Evolutionary conservation across 495 filamentous ascomycete species (phyloP).

Genomic region (Penicillium bovifimosum): DNA sequence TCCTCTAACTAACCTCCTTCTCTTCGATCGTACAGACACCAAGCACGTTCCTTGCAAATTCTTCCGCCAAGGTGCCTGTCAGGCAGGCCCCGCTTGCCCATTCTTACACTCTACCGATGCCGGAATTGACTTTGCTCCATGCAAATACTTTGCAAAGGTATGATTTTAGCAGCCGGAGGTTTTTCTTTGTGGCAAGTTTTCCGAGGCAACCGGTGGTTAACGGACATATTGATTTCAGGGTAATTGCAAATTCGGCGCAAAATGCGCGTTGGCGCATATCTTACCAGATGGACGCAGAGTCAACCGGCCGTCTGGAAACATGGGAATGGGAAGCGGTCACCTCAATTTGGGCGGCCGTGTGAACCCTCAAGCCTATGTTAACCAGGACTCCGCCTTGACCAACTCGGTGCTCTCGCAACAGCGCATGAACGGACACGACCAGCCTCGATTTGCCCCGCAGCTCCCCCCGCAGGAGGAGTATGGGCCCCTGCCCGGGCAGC

Average conservation of each 20-base stretch:
- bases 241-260: conserved; percentile 97
- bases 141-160: conserved; percentile 99
- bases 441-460: conserved; percentile 35
- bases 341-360: conserved; percentile 67
- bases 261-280: conserved; percentile 94
- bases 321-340: conserved; percentile 45
- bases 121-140: conserved; percentile 73
- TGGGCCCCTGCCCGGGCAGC: conserved; percentile 40
- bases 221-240: conserved; percentile 49
- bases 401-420: conserved; percentile 78
- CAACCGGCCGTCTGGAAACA: conserved; percentile 53
- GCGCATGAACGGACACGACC: conserved; percentile 45
- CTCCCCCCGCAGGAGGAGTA: conserved; percentile 38
- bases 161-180: conserved; percentile 14
- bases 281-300: conserved; percentile 89
- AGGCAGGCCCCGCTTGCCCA: conserved; percentile 91
- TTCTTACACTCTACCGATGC: conserved; percentile 87
- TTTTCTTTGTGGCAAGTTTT: background rate
- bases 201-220: conserved; percentile 3
- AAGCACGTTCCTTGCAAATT: conserved; percentile 99
- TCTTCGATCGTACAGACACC: conserved; percentile 58
- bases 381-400: conserved; percentile 69
- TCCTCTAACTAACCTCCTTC: conserved; percentile 9
- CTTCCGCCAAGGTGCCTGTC: conserved; percentile 91
- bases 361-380: conserved; percentile 59